Evolutionary conservation across 345 rosid species (phyloP).

Genomic region (Atalantia buxifolia): DNA sequence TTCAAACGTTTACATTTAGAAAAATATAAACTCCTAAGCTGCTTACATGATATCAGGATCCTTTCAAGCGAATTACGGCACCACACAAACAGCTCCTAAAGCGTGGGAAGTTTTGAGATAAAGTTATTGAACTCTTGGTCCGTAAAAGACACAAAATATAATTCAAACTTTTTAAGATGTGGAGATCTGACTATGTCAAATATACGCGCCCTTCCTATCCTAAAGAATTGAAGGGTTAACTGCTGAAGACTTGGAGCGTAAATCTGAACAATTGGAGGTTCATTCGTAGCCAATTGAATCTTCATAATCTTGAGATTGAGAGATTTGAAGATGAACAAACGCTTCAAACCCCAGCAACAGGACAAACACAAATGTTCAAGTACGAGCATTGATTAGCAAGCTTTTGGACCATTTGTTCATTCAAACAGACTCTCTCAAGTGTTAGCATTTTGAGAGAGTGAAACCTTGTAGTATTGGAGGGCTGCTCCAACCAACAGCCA

Average conservation of each 20-base stretch:
- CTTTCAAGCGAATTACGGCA: background rate
- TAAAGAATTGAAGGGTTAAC: background rate
- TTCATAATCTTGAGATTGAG: background rate
- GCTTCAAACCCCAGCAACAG: background rate
- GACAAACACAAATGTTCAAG: background rate
- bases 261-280: background rate
- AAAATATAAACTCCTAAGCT: background rate
- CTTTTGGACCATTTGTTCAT: no score
- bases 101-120: background rate
- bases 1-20: accelerated
- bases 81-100: background rate
- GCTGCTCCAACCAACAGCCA: background rate
- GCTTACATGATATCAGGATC: background rate
- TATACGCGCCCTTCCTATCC: background rate
- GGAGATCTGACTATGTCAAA: background rate
- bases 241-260: background rate
- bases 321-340: background rate
- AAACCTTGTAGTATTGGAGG: background rate
- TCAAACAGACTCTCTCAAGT: background rate
- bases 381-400: background rate
- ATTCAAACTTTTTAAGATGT: background rate
- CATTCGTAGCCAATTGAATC: accelerated
- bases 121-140: background rate
- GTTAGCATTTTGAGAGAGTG: background rate
- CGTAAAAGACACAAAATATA: background rate